A percentile compares a stretch with the other conserved stretches of the same genome.
phyloP scores from a whole-genome alignment of 2,329 filamentous ascomycete genomes.

The Colletotrichum plurivorum region DNA sequence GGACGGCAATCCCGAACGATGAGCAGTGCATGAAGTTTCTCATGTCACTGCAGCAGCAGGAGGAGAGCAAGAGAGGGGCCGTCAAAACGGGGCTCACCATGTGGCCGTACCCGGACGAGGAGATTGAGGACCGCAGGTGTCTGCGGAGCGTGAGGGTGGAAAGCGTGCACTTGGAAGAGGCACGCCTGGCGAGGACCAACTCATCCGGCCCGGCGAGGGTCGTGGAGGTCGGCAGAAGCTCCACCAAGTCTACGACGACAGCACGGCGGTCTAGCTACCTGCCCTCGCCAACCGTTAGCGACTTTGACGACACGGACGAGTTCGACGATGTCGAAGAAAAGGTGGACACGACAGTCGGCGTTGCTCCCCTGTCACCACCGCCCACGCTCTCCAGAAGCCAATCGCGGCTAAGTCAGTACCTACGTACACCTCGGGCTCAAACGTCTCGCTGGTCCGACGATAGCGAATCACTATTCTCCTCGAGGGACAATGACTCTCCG shows the following conservation, averaged over 20 bases:
- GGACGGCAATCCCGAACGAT: constrained; percentile 38
- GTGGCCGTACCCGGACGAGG: constrained; percentile 34
- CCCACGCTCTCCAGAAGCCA: constrained; percentile 24
- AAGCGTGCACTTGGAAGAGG: constrained; percentile 36
- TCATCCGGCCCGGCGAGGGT: constrained; percentile 31
- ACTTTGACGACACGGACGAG: constrained; percentile 3
- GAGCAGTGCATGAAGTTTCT: constrained; percentile 42
- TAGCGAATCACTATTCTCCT: constrained; percentile 36
- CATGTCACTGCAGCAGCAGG: constrained; percentile 37
- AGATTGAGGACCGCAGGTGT: constrained; percentile 22
- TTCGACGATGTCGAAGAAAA: not conserved
- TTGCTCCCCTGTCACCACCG: constrained; percentile 18
- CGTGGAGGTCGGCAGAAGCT: constrained; percentile 37
- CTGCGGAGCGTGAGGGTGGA: constrained; percentile 29
- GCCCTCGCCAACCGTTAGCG: constrained; percentile 11
- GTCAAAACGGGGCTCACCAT: constrained; percentile 25
- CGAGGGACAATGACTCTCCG: constrained; percentile 32
- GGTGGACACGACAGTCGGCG: not conserved
- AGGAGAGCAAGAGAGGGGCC: constrained; percentile 27
- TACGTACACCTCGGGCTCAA: constrained; percentile 19
- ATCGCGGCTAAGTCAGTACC: not conserved
- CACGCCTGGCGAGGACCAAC: constrained; percentile 35
- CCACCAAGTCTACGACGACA: constrained; percentile 27
- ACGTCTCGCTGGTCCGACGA: constrained; percentile 40
- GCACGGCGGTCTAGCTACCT: constrained; percentile 9